Evolutionary conservation across 352 stramenopile species (phyloP).

Genomic region (Phytophthora multivora): DNA sequence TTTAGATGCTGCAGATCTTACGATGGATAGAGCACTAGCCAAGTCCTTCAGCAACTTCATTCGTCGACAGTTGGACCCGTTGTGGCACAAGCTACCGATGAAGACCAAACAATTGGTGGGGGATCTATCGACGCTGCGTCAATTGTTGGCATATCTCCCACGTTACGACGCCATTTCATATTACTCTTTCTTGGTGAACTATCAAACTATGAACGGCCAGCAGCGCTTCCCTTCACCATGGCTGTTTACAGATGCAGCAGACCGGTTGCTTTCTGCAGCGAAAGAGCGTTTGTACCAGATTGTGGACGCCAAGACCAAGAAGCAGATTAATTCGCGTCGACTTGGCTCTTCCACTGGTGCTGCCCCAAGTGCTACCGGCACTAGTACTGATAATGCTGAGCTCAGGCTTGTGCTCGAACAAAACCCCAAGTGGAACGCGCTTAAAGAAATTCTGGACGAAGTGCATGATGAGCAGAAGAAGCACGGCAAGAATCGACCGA

Average conservation of each 20-base stretch:
- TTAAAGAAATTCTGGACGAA: slow-evolving; percentile 93
- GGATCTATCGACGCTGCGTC: slow-evolving; percentile 75
- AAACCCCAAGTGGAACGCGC: slow-evolving; percentile 95
- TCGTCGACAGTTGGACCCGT: slow-evolving; percentile 93
- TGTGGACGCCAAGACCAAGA: slow-evolving; percentile 56
- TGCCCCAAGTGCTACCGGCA: slow-evolving; percentile 12
- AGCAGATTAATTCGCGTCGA: slow-evolving; percentile 41
- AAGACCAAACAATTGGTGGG: slow-evolving; percentile 95
- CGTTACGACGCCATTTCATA: slow-evolving; percentile 97
- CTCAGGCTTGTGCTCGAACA: slow-evolving; percentile 80
- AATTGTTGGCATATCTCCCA: slow-evolving; percentile 93
- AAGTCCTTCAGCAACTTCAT: slow-evolving; percentile 72
- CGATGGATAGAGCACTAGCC: slow-evolving; percentile 94
- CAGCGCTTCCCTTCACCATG: slow-evolving; percentile 91
- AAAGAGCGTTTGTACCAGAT: slow-evolving; percentile 94
- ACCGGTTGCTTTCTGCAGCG: slow-evolving; percentile 92
- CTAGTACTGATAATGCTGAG: slow-evolving; percentile 36
- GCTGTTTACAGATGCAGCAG: slow-evolving; percentile 94
- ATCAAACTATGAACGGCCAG: slow-evolving; percentile 89
- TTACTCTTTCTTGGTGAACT: slow-evolving; percentile 93
- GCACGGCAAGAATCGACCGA: slow-evolving; percentile 21
- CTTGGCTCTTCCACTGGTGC: slow-evolving; percentile 13
- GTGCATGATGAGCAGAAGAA: slow-evolving; percentile 67
- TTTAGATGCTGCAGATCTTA: slow-evolving; percentile 82
- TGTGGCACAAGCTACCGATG: slow-evolving; percentile 95